Evolutionary conservation across 2,329 filamentous ascomycete species (phyloP).

Genomic region (Stemphylium beticola): DNA sequence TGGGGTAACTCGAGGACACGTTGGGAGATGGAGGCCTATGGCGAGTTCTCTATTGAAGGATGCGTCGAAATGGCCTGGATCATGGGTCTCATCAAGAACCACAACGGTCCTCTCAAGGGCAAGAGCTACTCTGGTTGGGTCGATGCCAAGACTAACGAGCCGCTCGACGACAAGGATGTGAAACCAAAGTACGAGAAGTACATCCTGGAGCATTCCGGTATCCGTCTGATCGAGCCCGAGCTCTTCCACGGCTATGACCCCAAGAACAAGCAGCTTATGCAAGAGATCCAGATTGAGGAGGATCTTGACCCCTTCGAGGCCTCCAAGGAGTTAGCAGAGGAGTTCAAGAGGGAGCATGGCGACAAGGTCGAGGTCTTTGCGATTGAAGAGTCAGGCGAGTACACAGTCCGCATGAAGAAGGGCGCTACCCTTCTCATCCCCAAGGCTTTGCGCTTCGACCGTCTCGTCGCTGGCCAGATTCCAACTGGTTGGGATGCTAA

Average conservation of each 20-base stretch:
- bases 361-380: conserved; percentile 98
- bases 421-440: conserved; percentile 93
- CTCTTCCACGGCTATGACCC: conserved; percentile 97
- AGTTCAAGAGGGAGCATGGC: conserved; percentile 96
- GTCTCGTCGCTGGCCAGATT: conserved; percentile 94
- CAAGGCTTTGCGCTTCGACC: conserved; percentile 96
- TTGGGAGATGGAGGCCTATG: conserved; percentile 99
- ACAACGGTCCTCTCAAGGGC: conserved; percentile 95
- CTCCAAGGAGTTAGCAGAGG: conserved; percentile 94
- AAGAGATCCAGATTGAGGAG: conserved; percentile 96
- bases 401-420: conserved; percentile 92
- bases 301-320: conserved; percentile 97
- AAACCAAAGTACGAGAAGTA: conserved; percentile 97
- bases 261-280: conserved; percentile 96
- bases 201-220: conserved; percentile 95
- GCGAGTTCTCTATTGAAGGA: conserved; percentile 95
- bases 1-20: conserved; percentile 98
- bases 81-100: conserved; percentile 99
- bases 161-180: conserved; percentile 96
- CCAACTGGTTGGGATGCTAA: conserved; percentile 97
- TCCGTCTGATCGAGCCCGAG: conserved; percentile 96
- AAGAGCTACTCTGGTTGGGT: conserved; percentile 97
- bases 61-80: conserved; percentile 99
- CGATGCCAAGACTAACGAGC: conserved; percentile 90
- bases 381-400: conserved; percentile 91